These are phyloP conservation scores for Neonectria neomacrospora DNA, from an alignment of 2,329 filamentous ascomycete species.

Conservation along the genomic window DNA sequence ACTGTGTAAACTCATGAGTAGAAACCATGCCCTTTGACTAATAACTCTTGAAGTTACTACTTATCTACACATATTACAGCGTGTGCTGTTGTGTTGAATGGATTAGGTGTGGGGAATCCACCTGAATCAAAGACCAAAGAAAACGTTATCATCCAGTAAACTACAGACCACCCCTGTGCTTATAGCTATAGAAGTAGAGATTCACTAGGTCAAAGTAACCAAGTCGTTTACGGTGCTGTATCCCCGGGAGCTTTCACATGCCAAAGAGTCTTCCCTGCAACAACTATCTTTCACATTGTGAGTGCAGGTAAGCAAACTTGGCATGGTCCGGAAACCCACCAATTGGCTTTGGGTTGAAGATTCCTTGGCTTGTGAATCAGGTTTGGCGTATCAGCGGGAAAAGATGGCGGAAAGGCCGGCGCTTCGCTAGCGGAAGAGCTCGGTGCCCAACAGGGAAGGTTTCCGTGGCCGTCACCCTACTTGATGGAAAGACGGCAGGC, in stretches of 20 bases:
- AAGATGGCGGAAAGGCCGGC: neutral
- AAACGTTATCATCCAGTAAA: too few relatives aligned
- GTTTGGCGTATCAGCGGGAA: neutral
- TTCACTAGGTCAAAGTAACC: neutral
- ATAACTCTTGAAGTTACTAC: too few relatives aligned
- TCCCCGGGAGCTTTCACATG: neutral
- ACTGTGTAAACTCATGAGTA: too few relatives aligned
- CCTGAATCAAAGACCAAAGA: too few relatives aligned
- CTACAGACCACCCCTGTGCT: too few relatives aligned
- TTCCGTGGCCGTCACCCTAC: neutral
- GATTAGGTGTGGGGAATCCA: too few relatives aligned
- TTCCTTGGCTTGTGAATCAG: neutral
- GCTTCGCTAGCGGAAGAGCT: neutral
- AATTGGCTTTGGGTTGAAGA: neutral
- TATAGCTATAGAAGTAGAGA: too few relatives aligned
- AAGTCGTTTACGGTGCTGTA: neutral
- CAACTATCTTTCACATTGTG: neutral
- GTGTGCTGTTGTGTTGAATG: too few relatives aligned
- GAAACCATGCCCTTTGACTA: too few relatives aligned
- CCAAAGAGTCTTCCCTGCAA: neutral
- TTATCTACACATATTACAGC: too few relatives aligned
- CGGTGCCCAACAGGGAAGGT: slow-evolving; percentile 1
- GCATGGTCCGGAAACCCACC: neutral
- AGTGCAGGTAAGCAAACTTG: neutral
- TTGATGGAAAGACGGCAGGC: neutral